Evolutionary conservation across 352 stramenopile genomes (phyloP), one percentile per base, ranked within the genome.

Genomic region (Pythium diclinum): DNA sequence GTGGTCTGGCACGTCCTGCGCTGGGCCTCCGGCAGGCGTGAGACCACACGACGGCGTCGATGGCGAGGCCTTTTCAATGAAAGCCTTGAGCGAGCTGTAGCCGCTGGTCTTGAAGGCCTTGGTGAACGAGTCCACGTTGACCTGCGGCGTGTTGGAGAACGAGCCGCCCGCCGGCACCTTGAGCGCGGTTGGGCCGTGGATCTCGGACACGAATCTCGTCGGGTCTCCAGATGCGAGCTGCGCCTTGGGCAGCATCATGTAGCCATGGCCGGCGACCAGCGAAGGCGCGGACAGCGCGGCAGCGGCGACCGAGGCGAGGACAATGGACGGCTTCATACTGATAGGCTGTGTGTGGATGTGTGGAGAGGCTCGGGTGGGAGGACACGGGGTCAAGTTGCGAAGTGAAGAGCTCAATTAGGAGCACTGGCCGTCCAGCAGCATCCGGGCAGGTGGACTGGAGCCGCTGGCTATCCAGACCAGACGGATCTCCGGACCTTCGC

Each of bases 131-230:
- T 67, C 48, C 23, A 63, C 52, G 68, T 74, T 78, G 36, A 62
- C 59, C 32, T 55, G 33, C 9, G 60, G 59, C 44, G 72, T 63
- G 56, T 52, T 65, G 47, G 52, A 64, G 63, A 69, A 88, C 56
- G 77, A 81, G 70, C 78, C 78, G 38, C 77, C 79, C 13, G 34
- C 57, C 2, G 75, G 79, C 33, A 74, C 69, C 16, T 71, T 73
- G 34, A 88, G 65, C 21, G 67, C 59, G 1, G 38, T 59, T 2
- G 60, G 53, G n/a, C 77, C 70, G 59, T 83, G 67, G 44, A 88
- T 83, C 11, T 49, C 30, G 21, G 49, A 36, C 7, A n/a, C 54
- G 54, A 33, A 63, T 38, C 40, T 16, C 17, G 62, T 63, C 17
- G 62, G 54, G 21, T 68, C 62, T 23, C 54, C 62, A 19, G 44